Percentiles rank a stretch among this genome's conserved stretches.
These are phyloP conservation scores for Astrothelium subdiscretum DNA, from an alignment of 495 filamentous ascomycete genomes.

Conservation along the genomic window DNA sequence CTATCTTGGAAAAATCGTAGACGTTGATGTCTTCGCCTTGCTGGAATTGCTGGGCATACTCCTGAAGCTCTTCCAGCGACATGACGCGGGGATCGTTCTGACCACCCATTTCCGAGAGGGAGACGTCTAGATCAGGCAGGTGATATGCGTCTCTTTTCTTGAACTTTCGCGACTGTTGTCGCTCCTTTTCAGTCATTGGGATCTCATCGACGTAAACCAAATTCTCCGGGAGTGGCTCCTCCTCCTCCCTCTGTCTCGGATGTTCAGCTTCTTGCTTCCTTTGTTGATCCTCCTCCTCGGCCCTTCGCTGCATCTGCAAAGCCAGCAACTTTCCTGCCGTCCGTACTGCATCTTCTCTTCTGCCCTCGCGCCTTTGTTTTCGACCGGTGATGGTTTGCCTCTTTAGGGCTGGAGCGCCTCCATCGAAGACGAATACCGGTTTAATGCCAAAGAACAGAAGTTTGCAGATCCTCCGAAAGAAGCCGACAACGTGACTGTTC, in stretches of 20 bases:
- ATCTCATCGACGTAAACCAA: constrained; percentile 83
- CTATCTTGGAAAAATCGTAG: constrained; percentile 98
- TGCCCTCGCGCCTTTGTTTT: constrained; percentile 71
- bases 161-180: constrained; percentile 63
- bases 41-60: constrained; percentile 85
- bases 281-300: constrained; percentile 68
- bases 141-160: constrained; percentile 90
- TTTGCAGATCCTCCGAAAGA: constrained; percentile 97
- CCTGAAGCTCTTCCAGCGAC: constrained; percentile 82
- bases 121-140: constrained; percentile 67
- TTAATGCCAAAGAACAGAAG: constrained; percentile 91
- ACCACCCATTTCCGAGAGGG: constrained; percentile 72
- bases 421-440: constrained; percentile 97
- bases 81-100: constrained; percentile 90
- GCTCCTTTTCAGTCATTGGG: constrained; percentile 67
- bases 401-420: constrained; percentile 83
- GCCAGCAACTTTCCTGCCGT: constrained; percentile 86
- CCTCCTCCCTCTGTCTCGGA: constrained; percentile 20
- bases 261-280: constrained; percentile 39
- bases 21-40: constrained; percentile 90
- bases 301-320: constrained; percentile 78
- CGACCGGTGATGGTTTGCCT: constrained; percentile 74
- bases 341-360: constrained; percentile 80
- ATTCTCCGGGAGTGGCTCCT: constrained; percentile 57
- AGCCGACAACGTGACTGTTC: constrained; percentile 90